Evolutionary conservation across 805 yeast species (phyloP).

Genomic region (Barnettozyma pratensis): DNA sequence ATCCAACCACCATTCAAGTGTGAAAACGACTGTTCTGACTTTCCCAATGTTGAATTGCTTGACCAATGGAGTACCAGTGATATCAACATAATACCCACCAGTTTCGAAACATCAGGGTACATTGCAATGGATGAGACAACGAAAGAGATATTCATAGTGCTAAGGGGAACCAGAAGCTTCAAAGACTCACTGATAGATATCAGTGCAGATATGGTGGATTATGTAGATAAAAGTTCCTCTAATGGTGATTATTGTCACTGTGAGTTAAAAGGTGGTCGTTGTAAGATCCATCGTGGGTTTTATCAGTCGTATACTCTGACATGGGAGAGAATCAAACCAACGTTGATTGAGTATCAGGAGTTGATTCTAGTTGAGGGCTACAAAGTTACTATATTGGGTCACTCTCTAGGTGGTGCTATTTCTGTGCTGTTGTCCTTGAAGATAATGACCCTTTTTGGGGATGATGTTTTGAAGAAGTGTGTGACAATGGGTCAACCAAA

Average conservation of each 20-base stretch:
- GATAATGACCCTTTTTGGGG: background rate
- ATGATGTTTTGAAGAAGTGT: background rate
- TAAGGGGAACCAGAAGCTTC: constrained; percentile 25
- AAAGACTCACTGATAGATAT: constrained; percentile 24
- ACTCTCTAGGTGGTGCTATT: constrained; percentile 26
- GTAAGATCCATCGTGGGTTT: constrained; percentile 24
- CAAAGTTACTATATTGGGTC: constrained; percentile 20
- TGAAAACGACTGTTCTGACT: constrained; percentile 20
- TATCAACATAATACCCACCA: constrained; percentile 5
- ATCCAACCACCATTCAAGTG: constrained; percentile 22
- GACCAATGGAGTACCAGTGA: constrained; percentile 24
- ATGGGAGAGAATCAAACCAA: constrained; percentile 2
- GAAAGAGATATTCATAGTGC: constrained; percentile 9
- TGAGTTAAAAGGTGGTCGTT: constrained; percentile 4
- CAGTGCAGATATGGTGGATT: constrained; percentile 21
- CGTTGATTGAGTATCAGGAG: constrained; percentile 1
- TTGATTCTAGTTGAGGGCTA: constrained; percentile 7
- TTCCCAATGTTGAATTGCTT: constrained; percentile 19
- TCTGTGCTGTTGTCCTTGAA: constrained; percentile 15
- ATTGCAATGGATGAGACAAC: constrained; percentile 16
- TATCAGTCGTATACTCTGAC: constrained; percentile 6
- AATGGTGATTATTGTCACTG: background rate
- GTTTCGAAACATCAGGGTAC: constrained; percentile 22
- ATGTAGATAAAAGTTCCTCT: background rate
- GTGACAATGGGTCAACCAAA: constrained; percentile 26